Percentiles rank a stretch among this genome's conserved stretches.
phyloP scores from a whole-genome alignment of 2,329 filamentous ascomycete species.

The Pseudogymnoascus sp. region DNA sequence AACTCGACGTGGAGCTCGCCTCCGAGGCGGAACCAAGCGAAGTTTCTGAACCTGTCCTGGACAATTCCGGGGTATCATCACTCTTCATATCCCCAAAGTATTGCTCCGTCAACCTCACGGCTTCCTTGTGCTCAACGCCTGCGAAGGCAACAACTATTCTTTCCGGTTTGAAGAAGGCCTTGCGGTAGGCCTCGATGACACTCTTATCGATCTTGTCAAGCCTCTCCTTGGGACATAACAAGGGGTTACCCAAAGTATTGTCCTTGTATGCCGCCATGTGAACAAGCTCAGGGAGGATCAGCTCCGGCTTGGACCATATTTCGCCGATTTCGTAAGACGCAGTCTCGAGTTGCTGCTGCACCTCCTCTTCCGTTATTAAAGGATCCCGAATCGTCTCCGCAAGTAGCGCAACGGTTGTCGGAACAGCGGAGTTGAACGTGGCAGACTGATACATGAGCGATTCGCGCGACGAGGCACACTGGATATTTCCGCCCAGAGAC shows the following conservation, averaged over 20 bases:
- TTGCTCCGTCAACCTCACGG: conserved; percentile 68
- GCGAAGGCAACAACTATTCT: conserved; percentile 92
- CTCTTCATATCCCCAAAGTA: conserved; percentile 87
- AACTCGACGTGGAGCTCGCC: conserved; percentile 29
- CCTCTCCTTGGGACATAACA: conserved; percentile 82
- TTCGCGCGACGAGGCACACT: conserved; percentile 91
- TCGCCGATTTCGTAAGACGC: conserved; percentile 93
- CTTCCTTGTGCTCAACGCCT: conserved; percentile 73
- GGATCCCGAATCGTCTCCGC: conserved; percentile 91
- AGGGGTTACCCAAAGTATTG: conserved; percentile 88
- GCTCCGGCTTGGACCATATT: conserved; percentile 94
- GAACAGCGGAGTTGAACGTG: conserved; percentile 89
- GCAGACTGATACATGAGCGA: conserved; percentile 98
- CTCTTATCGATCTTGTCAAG: conserved; percentile 63
- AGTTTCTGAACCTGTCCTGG: conserved; percentile 50
- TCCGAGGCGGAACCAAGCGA: conserved; percentile 37
- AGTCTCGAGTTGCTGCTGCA: conserved; percentile 77
- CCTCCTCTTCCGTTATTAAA: conserved; percentile 74
- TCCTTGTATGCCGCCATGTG: conserved; percentile 94
- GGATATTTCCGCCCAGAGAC: conserved; percentile 85
- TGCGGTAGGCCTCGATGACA: conserved; percentile 69
- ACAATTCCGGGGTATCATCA: conserved; percentile 39
- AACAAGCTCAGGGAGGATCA: conserved; percentile 89
- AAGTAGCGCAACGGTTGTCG: conserved; percentile 70
- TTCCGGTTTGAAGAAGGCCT: conserved; percentile 79